These are phyloP conservation scores for Malassezia obtusa DNA, from an alignment of 1,284 basidiomycete genomes.

Conservation along the genomic window DNA sequence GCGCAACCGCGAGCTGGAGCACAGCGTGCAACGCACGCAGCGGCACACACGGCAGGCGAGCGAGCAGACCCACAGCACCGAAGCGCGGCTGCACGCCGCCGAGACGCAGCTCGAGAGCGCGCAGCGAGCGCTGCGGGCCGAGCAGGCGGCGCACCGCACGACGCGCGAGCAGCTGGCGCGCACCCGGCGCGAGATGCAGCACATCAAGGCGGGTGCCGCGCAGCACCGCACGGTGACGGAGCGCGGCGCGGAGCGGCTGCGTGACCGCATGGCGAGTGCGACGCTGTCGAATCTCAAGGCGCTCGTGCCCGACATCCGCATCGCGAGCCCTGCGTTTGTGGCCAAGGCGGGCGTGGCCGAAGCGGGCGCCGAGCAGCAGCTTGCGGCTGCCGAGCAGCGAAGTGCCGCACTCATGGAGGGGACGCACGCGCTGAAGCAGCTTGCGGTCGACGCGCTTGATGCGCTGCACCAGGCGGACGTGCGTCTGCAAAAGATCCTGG, in stretches of 20 bases:
- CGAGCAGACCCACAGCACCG: neutral
- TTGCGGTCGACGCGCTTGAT: constrained; percentile 12
- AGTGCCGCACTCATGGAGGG: constrained; percentile 8
- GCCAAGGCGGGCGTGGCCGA: neutral
- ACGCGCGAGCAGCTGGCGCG: constrained; percentile 14
- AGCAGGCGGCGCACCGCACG: constrained; percentile 6
- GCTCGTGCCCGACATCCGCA: constrained; percentile 10
- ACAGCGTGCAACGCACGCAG: constrained; percentile 9
- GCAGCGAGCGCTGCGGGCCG: constrained; percentile 2
- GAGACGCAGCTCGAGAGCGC: constrained; percentile 4
- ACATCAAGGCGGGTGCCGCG: constrained; percentile 5
- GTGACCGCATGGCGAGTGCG: constrained; percentile 10
- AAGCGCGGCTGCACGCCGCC: constrained; percentile 4
- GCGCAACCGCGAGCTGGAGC: constrained; percentile 10
- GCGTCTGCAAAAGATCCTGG: constrained; percentile 14
- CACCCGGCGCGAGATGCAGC: constrained; percentile 5
- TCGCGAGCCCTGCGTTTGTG: constrained; percentile 9
- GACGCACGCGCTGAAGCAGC: constrained; percentile 12
- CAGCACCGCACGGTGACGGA: constrained; percentile 14
- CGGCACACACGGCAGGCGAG: constrained; percentile 3
- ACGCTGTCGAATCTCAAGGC: constrained; percentile 9
- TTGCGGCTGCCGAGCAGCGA: constrained; percentile 9
- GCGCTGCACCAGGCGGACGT: constrained; percentile 11
- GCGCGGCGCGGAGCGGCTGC: constrained; percentile 10
- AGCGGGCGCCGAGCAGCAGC: constrained; percentile 7